Conservation (phyloP, 2,329 filamentous ascomycete genomes). For the Botrytis medusae region DNA sequence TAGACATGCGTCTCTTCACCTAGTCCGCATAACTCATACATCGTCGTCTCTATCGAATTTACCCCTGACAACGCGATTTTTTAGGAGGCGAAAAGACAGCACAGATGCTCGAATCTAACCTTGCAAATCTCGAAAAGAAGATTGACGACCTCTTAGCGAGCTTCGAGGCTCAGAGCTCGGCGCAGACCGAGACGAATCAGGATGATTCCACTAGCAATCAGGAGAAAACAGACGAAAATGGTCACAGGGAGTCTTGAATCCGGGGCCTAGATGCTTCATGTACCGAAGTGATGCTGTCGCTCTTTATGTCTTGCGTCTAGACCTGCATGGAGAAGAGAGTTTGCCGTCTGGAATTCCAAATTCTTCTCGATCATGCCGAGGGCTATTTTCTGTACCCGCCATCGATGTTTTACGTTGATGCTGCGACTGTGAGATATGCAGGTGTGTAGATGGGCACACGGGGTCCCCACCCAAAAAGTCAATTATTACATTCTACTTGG, state of each 20-base stretch:
- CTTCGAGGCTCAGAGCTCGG: constrained; percentile 42
- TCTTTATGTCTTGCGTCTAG: background rate
- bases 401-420: background rate
- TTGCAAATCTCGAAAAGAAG: constrained; percentile 53
- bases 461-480: background rate
- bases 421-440: background rate
- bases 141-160: constrained; percentile 55
- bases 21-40: background rate
- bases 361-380: background rate
- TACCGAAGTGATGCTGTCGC: background rate
- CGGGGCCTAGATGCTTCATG: background rate
- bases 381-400: background rate
- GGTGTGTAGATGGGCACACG: background rate
- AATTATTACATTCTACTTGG: background rate
- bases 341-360: background rate
- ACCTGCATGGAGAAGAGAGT: background rate
- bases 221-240: background rate
- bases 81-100: constrained; percentile 53
- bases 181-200: background rate
- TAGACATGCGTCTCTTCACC: background rate
- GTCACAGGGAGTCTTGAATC: background rate
- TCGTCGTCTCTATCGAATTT: background rate
- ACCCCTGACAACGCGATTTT: constrained; percentile 7
- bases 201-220: background rate
- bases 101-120: constrained; percentile 52